phyloP scores from a whole-genome alignment of 108 stramenopile genomes.

The Nannochloropsis granulata region DNA sequence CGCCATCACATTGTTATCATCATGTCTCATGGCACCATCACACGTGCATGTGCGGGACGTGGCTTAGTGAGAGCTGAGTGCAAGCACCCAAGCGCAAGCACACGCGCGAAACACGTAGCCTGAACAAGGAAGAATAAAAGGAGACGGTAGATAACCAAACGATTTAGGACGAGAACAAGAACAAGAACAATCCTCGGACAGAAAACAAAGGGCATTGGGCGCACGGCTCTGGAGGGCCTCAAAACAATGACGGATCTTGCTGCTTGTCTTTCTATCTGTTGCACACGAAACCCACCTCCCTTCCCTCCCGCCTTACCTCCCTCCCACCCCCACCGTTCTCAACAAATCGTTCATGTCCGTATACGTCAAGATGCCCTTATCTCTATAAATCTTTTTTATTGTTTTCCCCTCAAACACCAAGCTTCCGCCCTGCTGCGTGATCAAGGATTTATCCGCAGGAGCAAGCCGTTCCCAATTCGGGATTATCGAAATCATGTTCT shows the following conservation, averaged over 20 bases:
- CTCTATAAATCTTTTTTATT: not conserved
- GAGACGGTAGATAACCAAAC: not conserved
- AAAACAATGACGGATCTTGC: too few species aligned
- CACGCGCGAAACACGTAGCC: too few species aligned
- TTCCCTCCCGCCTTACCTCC: not conserved
- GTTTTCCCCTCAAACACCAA: not conserved
- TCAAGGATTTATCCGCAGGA: constrained; percentile 26
- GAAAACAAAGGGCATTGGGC: not conserved
- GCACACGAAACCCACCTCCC: not conserved
- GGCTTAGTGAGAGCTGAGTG: too few species aligned
- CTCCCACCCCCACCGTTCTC: constrained; percentile 6
- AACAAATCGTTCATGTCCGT: constrained; percentile 20
- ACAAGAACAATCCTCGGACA: not conserved
- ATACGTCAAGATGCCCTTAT: constrained; percentile 20
- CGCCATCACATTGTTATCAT: too few species aligned
- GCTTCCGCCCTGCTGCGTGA: constrained; percentile 24
- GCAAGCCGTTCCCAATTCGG: constrained; percentile 17
- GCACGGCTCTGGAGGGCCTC: not conserved
- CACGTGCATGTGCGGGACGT: too few species aligned
- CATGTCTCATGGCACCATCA: too few species aligned
- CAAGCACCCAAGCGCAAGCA: too few species aligned
- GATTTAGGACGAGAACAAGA: not conserved
- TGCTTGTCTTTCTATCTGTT: too few species aligned
- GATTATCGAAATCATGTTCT: constrained; percentile 27
- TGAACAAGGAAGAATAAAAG: not conserved